phyloP scores from a whole-genome alignment of 1,284 basidiomycete species.

The Papiliotrema nemorosa region DNA sequence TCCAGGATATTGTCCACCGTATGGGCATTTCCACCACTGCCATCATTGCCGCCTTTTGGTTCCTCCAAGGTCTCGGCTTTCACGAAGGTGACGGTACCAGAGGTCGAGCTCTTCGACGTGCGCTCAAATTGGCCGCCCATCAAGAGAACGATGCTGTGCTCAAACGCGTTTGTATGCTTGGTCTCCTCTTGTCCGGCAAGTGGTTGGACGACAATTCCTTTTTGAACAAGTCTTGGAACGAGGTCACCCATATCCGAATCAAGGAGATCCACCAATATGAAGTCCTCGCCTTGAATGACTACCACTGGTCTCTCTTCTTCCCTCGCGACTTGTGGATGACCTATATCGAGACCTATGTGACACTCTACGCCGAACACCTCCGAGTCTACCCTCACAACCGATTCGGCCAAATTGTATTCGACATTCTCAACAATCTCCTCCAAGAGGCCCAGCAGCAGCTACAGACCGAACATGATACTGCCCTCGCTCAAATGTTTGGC shows the following conservation, averaged over 20 bases:
- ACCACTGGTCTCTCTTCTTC: not conserved
- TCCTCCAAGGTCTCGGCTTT: constrained; percentile 73
- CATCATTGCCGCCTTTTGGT: constrained; percentile 75
- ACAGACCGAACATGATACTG: not conserved
- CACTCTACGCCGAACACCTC: constrained; percentile 3
- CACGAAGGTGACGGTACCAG: constrained; percentile 53
- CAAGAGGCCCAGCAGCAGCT: not conserved
- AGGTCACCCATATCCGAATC: constrained; percentile 28
- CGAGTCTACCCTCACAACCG: not conserved
- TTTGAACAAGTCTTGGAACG: constrained; percentile 83
- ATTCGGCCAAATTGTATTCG: not conserved
- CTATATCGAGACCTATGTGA: constrained; percentile 5
- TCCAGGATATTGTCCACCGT: constrained; percentile 36
- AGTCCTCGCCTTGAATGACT: constrained; percentile 20
- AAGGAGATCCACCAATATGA: constrained; percentile 37
- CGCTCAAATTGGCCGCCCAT: constrained; percentile 52
- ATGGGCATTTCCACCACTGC: constrained; percentile 77
- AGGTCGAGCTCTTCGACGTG: constrained; percentile 63
- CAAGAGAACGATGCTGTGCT: constrained; percentile 54
- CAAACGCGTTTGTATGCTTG: constrained; percentile 60
- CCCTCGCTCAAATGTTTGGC: not conserved
- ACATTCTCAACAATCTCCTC: not conserved
- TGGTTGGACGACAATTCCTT: constrained; percentile 91
- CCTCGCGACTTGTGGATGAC: not conserved
- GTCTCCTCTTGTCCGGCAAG: constrained; percentile 84